Percentiles rank a stretch among this genome's conserved stretches.
Conservation (phyloP, 208 protist species). For the Trichomonas vaginalis region DNA sequence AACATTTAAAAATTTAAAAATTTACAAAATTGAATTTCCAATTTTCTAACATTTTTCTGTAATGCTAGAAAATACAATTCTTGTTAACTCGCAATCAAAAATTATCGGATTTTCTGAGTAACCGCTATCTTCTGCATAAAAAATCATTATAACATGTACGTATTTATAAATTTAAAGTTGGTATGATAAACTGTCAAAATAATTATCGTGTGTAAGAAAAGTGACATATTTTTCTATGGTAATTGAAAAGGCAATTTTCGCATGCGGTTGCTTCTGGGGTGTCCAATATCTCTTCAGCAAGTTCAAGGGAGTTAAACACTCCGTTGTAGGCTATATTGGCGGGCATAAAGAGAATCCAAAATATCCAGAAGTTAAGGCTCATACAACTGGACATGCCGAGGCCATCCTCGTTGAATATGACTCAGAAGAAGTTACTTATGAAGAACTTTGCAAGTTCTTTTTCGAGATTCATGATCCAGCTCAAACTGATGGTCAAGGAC, state of each 20-base stretch:
- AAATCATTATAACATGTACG: too few relatives aligned
- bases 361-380: not conserved
- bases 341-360: not conserved
- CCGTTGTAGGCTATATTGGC: not conserved
- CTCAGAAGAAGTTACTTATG: not conserved
- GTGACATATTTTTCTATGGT: not conserved
- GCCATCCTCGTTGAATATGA: not conserved
- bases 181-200: too few relatives aligned
- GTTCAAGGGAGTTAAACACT: not conserved
- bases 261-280: not conserved
- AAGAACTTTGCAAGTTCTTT: not conserved
- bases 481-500: not conserved
- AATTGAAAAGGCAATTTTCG: not conserved
- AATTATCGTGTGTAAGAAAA: too few relatives aligned
- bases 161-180: too few relatives aligned
- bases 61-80: too few relatives aligned
- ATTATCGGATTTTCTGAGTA: too few relatives aligned
- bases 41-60: too few relatives aligned
- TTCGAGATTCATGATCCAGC: not conserved
- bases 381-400: not conserved
- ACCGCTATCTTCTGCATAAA: too few relatives aligned
- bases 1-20: too few relatives aligned
- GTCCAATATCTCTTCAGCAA: not conserved
- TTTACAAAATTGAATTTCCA: too few relatives aligned
- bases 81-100: too few relatives aligned